Evolutionary conservation across 2,329 filamentous ascomycete genomes (phyloP).

Genomic region (Apiospora pterosperma): DNA sequence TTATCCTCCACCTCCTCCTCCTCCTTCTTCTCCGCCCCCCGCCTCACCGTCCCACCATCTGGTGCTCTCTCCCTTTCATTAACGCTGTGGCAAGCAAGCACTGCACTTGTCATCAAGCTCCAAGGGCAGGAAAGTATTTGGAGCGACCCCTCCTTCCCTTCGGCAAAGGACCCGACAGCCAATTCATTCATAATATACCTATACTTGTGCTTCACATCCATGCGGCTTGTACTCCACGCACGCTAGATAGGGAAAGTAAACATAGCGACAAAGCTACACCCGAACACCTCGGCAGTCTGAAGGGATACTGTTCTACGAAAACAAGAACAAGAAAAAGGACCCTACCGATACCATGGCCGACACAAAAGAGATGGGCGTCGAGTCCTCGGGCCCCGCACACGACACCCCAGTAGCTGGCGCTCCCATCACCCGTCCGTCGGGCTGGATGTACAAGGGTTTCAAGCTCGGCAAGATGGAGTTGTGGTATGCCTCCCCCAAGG

Average conservation of each 20-base stretch:
- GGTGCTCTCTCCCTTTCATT: not conserved
- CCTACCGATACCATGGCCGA: not conserved
- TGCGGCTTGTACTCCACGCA: not conserved
- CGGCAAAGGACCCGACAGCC: not conserved
- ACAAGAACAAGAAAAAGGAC: not conserved
- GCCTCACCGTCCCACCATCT: not conserved
- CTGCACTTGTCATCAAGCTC: not conserved
- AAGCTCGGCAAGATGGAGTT: constrained; percentile 51
- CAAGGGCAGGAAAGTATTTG: not conserved
- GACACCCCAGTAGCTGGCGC: constrained; percentile 7
- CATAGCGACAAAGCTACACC: not conserved
- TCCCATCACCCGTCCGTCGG: constrained; percentile 34
- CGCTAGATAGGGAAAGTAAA: not conserved
- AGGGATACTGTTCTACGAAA: not conserved
- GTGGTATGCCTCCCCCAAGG: constrained; percentile 71
- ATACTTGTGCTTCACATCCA: not conserved
- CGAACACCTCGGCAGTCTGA: not conserved
- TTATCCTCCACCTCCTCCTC: not conserved
- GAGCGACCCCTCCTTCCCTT: not conserved
- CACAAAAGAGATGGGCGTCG: not conserved
- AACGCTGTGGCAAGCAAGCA: not conserved
- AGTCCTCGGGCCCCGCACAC: not conserved
- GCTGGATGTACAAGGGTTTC: constrained; percentile 67
- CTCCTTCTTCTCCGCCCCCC: too few species aligned
- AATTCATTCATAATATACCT: not conserved